Evolutionary conservation across 2,329 filamentous ascomycete genomes (phyloP).

Genomic region (Fusarium tjaetaba): DNA sequence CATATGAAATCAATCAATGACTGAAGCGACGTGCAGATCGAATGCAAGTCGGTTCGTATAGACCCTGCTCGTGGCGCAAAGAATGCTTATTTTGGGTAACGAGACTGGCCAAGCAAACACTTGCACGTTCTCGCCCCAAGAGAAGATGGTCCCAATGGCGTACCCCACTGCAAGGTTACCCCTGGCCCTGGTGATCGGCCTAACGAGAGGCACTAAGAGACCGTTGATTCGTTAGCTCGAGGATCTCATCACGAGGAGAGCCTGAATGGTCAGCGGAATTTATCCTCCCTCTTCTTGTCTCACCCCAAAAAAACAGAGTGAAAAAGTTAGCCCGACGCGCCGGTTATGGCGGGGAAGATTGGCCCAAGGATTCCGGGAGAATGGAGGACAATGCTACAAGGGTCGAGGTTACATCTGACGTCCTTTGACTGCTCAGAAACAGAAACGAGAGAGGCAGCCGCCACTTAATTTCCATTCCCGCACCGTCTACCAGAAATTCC

Average conservation of each 20-base stretch:
- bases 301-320: background rate
- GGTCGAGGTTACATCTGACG: background rate
- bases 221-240: constrained; percentile 11
- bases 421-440: background rate
- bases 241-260: constrained; percentile 7
- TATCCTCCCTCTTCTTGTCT: background rate
- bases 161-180: constrained; percentile 1
- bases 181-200: constrained; percentile 8
- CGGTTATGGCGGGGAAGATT: constrained; percentile 3
- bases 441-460: background rate
- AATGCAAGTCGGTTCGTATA: constrained; percentile 29
- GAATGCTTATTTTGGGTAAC: constrained; percentile 26
- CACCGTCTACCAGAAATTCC: background rate
- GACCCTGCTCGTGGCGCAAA: constrained; percentile 23
- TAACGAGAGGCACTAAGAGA: constrained; percentile 1
- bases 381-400: background rate
- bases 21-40: constrained; percentile 8
- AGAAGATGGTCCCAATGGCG: background rate
- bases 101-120: constrained; percentile 11
- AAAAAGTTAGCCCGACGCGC: background rate
- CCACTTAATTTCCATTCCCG: constrained; percentile 2
- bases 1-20: background rate
- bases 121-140: constrained; percentile 24
- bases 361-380: background rate
- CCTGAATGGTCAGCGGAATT: background rate